Evolutionary conservation across 805 yeast genomes (phyloP).

Genomic region (Priceomyces fermenticarens): DNA sequence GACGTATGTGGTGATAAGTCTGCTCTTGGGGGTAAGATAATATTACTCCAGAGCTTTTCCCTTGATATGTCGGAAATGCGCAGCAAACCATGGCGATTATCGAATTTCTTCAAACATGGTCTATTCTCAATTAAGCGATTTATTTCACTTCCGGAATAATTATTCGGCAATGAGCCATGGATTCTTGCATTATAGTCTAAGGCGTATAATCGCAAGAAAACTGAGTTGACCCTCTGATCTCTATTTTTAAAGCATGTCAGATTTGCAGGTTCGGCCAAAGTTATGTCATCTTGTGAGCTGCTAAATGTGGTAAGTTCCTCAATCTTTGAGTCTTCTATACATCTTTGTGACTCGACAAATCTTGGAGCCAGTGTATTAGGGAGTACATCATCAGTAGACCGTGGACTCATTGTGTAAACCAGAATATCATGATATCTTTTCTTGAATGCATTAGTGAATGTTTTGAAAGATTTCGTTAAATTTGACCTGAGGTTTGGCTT

Average conservation of each 20-base stretch:
- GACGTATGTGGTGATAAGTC: slow-evolving; percentile 30
- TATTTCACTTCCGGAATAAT: slow-evolving; percentile 10
- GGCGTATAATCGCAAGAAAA: slow-evolving; percentile 49
- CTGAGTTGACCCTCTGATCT: slow-evolving; percentile 50
- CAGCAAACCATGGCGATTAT: slow-evolving; percentile 19
- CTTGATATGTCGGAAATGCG: slow-evolving; percentile 42
- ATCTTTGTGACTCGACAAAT: not conserved
- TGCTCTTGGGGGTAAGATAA: slow-evolving; percentile 49
- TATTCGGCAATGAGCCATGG: slow-evolving; percentile 23
- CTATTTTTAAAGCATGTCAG: slow-evolving; percentile 23
- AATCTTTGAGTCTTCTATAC: not conserved
- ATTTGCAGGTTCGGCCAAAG: not conserved
- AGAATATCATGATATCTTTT: slow-evolving; percentile 3
- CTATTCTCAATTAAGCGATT: slow-evolving; percentile 9
- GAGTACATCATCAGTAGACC: slow-evolving; percentile 14
- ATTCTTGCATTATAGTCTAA: slow-evolving; percentile 43
- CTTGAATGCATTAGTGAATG: slow-evolving; percentile 6
- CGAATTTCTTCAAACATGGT: slow-evolving; percentile 23
- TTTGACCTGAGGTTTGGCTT: slow-evolving; percentile 10
- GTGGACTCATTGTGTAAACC: slow-evolving; percentile 8
- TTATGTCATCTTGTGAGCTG: slow-evolving; percentile 1
- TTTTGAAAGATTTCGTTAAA: slow-evolving; percentile 12
- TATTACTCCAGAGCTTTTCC: slow-evolving; percentile 52
- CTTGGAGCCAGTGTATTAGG: slow-evolving; percentile 5
- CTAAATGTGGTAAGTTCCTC: slow-evolving; percentile 15